These are phyloP conservation scores for Chytriomyces confervae DNA, from an alignment of 192 early-diverging fungal species.

Conservation along the genomic window DNA sequence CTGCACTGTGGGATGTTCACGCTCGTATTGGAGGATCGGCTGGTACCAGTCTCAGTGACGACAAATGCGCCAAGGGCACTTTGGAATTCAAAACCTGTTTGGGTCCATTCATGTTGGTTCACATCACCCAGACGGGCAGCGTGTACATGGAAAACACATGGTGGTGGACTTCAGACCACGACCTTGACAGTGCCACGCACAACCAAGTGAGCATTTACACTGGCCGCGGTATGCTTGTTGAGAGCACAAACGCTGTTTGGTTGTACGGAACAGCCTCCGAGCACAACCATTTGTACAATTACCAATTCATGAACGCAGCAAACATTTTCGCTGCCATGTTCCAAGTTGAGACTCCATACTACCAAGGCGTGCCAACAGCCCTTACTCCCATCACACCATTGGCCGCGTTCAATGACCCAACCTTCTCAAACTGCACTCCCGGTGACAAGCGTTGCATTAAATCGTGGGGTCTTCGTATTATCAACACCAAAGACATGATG, in stretches of 20 bases:
- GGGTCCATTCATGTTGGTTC: constrained; percentile 34
- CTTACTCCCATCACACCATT: constrained; percentile 34
- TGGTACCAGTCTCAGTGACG: constrained; percentile 37
- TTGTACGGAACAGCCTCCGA: constrained; percentile 46
- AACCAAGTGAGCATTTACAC: constrained; percentile 39
- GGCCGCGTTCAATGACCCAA: constrained; percentile 37
- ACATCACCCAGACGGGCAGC: constrained; percentile 39
- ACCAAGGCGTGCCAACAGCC: constrained; percentile 37
- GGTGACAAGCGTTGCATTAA: constrained; percentile 24
- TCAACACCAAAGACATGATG: constrained; percentile 36
- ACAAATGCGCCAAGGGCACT: constrained; percentile 23
- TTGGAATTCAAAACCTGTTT: constrained; percentile 33
- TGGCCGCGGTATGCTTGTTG: constrained; percentile 50
- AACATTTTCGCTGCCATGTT: constrained; percentile 50
- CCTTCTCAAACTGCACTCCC: constrained; percentile 33
- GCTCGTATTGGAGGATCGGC: constrained; percentile 47
- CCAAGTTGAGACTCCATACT: constrained; percentile 53
- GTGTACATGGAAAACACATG: constrained; percentile 52
- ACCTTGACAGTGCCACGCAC: constrained; percentile 36
- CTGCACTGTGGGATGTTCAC: constrained; percentile 51
- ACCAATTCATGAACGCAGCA: constrained; percentile 39
- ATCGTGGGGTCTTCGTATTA: constrained; percentile 19
- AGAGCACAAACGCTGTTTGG: constrained; percentile 41
- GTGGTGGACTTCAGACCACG: constrained; percentile 55
- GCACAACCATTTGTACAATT: constrained; percentile 50